Conservation (phyloP, 768 basidiomycete genomes). For the Lactarius quietus region DNA sequence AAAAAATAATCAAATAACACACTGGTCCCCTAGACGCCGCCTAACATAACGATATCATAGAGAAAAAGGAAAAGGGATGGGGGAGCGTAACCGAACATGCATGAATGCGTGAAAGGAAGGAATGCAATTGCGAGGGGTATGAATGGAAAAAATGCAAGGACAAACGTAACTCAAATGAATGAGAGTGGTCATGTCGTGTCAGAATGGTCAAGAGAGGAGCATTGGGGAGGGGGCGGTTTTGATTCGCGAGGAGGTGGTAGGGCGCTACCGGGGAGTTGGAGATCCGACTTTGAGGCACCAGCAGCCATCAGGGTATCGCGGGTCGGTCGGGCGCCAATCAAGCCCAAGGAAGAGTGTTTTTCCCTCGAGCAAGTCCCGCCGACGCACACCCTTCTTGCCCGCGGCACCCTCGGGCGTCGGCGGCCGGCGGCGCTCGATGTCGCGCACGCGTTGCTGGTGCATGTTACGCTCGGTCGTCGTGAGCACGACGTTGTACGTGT, state of each 20-base stretch:
- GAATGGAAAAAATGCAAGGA: not conserved
- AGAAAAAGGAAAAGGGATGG: not conserved
- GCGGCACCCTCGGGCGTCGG: slow-evolving; percentile 32
- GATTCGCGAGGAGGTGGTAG: not conserved
- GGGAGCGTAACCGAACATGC: not conserved
- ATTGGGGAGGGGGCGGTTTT: too few relatives aligned
- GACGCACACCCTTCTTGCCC: slow-evolving; percentile 44
- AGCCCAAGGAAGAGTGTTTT: slow-evolving; percentile 54
- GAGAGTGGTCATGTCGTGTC: not conserved
- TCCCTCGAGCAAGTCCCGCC: slow-evolving; percentile 54
- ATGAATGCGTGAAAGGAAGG: not conserved
- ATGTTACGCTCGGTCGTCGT: slow-evolving; percentile 41
- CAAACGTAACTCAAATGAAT: not conserved
- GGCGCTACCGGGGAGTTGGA: not conserved
- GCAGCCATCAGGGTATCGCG: slow-evolving; percentile 21
- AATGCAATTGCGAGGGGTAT: slow-evolving; percentile 1
- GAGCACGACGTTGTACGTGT: slow-evolving; percentile 44
- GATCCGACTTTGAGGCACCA: slow-evolving; percentile 26
- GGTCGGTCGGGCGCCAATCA: slow-evolving; percentile 22
- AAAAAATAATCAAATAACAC: not conserved
- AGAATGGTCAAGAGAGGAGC: not conserved
- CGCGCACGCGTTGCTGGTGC: slow-evolving; percentile 26
- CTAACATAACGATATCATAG: slow-evolving; percentile 20
- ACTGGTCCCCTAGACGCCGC: slow-evolving; percentile 24
- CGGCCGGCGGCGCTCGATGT: slow-evolving; percentile 39